Conservation (phyloP, 2,329 filamentous ascomycete species). For the Bisporella sp. region DNA sequence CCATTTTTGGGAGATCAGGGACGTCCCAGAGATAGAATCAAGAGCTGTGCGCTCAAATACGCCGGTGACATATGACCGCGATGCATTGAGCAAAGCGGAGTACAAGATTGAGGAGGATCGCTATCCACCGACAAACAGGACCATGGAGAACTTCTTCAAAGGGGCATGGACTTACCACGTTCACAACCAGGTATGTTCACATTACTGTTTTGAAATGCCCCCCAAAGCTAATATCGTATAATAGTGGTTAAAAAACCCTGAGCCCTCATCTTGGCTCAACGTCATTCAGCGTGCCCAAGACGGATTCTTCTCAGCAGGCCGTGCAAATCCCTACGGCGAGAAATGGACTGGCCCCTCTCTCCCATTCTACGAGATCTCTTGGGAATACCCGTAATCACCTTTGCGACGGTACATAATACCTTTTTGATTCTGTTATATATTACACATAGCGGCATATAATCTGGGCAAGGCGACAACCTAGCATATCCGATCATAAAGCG, state of each 20-base stretch:
- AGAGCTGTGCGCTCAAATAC: slow-evolving; percentile 10
- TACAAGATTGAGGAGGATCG: slow-evolving; percentile 43
- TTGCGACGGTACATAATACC: background rate
- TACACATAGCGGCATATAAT: too few relatives aligned
- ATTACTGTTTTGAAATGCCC: too few relatives aligned
- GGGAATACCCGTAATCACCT: slow-evolving; percentile 37
- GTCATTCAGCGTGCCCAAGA: slow-evolving; percentile 46
- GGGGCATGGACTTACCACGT: slow-evolving; percentile 51
- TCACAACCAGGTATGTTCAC: slow-evolving; percentile 43
- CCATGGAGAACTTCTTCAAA: slow-evolving; percentile 47
- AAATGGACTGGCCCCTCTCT: slow-evolving; percentile 42
- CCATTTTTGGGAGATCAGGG: slow-evolving; percentile 23
- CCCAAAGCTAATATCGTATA: too few relatives aligned
- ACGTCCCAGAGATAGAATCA: slow-evolving; percentile 10
- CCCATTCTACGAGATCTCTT: slow-evolving; percentile 41
- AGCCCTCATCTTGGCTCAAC: slow-evolving; percentile 48
- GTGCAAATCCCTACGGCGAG: slow-evolving; percentile 46
- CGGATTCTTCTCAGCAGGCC: slow-evolving; percentile 42
- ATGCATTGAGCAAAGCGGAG: slow-evolving; percentile 28
- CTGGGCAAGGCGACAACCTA: too few relatives aligned
- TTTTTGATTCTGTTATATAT: too few relatives aligned
- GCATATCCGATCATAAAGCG: too few relatives aligned
- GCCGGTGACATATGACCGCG: slow-evolving; percentile 15
- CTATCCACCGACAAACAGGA: slow-evolving; percentile 48
- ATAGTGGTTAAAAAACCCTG: slow-evolving; percentile 48